phyloP scores from a whole-genome alignment of 139 green algal genomes.

The Protoeuglena noctilucae region DNA sequence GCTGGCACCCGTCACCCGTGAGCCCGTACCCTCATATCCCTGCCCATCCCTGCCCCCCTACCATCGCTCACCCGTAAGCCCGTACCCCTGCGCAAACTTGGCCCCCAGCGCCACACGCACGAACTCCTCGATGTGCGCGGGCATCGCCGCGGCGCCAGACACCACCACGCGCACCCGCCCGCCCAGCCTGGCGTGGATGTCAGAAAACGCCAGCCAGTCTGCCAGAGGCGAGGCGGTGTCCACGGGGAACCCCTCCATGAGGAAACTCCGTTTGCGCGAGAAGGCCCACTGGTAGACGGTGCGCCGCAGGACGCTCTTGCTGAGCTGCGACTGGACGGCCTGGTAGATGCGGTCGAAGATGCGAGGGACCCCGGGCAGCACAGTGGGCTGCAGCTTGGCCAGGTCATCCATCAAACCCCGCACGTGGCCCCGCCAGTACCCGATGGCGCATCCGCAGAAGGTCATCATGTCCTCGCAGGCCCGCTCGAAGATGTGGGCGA shows the following conservation, averaged over 20 bases:
- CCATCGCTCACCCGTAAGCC: too few relatives aligned
- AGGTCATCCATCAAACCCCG: conserved; percentile 68
- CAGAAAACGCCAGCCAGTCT: conserved; percentile 64
- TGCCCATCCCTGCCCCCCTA: too few relatives aligned
- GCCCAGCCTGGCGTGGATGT: conserved; percentile 46
- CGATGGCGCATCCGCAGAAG: conserved; percentile 43
- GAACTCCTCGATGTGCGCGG: conserved; percentile 79
- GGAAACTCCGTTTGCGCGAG: too few relatives aligned
- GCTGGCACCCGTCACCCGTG: too few relatives aligned
- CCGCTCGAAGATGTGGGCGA: conserved; percentile 86
- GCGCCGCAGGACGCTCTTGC: too few relatives aligned
- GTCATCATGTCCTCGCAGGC: conserved; percentile 62
- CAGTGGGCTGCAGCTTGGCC: conserved; percentile 57
- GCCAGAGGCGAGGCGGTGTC: too few relatives aligned
- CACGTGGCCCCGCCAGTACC: conserved; percentile 68
- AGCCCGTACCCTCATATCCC: too few relatives aligned
- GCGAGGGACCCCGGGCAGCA: conserved; percentile 87
- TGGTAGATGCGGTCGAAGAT: conserved; percentile 93
- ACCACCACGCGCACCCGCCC: conserved; percentile 60
- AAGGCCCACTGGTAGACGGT: too few relatives aligned
- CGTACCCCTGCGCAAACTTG: conserved; percentile 65
- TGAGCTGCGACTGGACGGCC: conserved; percentile 38
- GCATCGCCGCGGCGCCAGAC: conserved; percentile 67
- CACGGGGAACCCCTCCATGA: too few relatives aligned
- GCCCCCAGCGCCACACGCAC: conserved; percentile 43